These are phyloP conservation scores for Lepidium sativum DNA, from an alignment of 345 rosid genomes.

Conservation along the genomic window DNA sequence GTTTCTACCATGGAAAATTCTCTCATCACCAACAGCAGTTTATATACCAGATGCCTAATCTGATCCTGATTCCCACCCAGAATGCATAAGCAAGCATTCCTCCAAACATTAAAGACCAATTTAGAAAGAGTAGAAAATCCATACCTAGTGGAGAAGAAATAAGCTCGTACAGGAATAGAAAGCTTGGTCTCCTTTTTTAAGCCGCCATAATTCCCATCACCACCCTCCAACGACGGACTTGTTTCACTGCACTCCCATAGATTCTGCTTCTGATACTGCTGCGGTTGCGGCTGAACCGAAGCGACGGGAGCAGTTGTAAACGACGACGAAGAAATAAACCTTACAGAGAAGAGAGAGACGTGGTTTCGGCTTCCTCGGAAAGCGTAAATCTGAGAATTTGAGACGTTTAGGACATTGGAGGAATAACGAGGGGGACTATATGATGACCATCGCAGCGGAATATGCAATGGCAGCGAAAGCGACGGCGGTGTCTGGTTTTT, in stretches of 20 bases:
- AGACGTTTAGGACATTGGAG: conserved; percentile 9
- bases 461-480: background rate
- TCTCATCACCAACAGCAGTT: background rate
- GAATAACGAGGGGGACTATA: background rate
- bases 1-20: background rate
- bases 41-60: background rate
- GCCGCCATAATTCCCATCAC: conserved; percentile 27
- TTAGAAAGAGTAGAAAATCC: background rate
- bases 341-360: conserved; percentile 5
- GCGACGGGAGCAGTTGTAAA: conserved; percentile 3
- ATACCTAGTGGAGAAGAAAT: conserved; percentile 82
- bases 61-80: background rate
- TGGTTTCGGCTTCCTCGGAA: background rate
- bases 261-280: background rate
- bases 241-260: conserved; percentile 30
- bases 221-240: too few relatives aligned
- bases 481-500: conserved; percentile 14
- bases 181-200: conserved; percentile 39
- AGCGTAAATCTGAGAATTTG: conserved; percentile 4
- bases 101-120: background rate
- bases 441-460: conserved; percentile 1
- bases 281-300: conserved; percentile 21
- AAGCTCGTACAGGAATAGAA: conserved; percentile 83
- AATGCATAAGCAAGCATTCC: background rate
- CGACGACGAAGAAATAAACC: conserved; percentile 33